Conservation (phyloP, 2,329 filamentous ascomycete species). For the Cladophialophora exuberans region DNA sequence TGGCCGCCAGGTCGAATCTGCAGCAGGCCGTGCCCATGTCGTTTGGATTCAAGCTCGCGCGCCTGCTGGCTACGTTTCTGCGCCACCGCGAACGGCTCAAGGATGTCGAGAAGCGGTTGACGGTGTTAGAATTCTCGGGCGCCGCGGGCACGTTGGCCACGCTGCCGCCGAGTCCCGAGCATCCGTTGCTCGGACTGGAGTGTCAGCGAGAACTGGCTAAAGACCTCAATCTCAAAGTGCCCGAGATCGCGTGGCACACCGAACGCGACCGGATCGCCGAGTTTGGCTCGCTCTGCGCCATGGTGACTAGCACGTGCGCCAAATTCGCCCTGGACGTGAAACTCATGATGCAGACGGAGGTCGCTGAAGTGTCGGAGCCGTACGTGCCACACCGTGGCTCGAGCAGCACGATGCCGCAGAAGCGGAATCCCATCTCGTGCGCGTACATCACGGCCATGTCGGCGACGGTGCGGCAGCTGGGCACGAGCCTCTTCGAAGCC, state of each 20-base stretch:
- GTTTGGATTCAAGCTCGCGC: constrained; percentile 32
- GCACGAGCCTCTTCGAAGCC: constrained; percentile 56
- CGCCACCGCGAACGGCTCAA: constrained; percentile 29
- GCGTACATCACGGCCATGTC: constrained; percentile 60
- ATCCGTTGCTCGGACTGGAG: constrained; percentile 25
- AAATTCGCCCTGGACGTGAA: constrained; percentile 63
- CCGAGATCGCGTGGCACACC: constrained; percentile 33
- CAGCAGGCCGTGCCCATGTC: constrained; percentile 34
- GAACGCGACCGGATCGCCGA: constrained; percentile 33
- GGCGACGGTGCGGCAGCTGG: constrained; percentile 57
- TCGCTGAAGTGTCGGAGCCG: constrained; percentile 59
- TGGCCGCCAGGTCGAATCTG: constrained; percentile 32
- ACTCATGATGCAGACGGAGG: constrained; percentile 61
- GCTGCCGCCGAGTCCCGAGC: constrained; percentile 22
- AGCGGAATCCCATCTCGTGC: constrained; percentile 62
- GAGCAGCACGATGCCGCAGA: constrained; percentile 62
- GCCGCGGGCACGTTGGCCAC: constrained; percentile 33
- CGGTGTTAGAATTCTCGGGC: constrained; percentile 32
- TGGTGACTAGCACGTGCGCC: constrained; percentile 30
- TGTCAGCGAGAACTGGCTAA: constrained; percentile 31
- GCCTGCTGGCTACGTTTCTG: constrained; percentile 30
- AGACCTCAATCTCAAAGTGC: constrained; percentile 29
- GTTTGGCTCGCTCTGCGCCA: constrained; percentile 29
- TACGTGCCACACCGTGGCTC: constrained; percentile 59
- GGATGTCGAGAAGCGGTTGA: constrained; percentile 24